Conservation (phyloP, 495 filamentous ascomycete genomes). For the Cladorrhinum samala region DNA sequence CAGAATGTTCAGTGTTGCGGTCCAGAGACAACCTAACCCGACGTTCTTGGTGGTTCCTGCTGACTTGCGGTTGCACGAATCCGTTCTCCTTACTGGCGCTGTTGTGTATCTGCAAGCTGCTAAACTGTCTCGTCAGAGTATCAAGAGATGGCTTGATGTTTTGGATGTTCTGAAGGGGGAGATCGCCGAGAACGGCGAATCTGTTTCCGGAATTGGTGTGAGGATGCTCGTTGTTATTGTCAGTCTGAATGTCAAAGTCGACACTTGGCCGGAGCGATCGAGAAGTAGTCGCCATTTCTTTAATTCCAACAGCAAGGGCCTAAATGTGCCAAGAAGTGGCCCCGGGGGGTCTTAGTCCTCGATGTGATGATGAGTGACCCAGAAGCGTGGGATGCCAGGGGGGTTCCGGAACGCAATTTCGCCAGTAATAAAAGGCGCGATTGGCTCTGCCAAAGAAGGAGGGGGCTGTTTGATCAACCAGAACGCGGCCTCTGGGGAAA, state of each 20-base stretch:
- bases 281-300: slow-evolving; percentile 22
- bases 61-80: slow-evolving; percentile 4
- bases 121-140: slow-evolving; percentile 22
- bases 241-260: slow-evolving; percentile 21
- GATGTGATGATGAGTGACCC: slow-evolving; percentile 1
- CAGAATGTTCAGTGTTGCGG: background rate
- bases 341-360: slow-evolving; percentile 9
- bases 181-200: slow-evolving; percentile 24
- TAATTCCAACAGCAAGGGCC: slow-evolving; percentile 15
- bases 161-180: slow-evolving; percentile 28
- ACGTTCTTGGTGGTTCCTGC: background rate
- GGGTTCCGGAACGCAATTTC: slow-evolving; percentile 26
- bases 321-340: slow-evolving; percentile 22
- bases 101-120: slow-evolving; percentile 26
- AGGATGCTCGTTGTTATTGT: slow-evolving; percentile 7
- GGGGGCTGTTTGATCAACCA: slow-evolving; percentile 23
- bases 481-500: slow-evolving; percentile 14
- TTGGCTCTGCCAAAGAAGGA: slow-evolving; percentile 11
- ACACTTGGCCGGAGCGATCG: slow-evolving; percentile 11
- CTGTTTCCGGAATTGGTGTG: slow-evolving; percentile 11
- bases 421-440: slow-evolving; percentile 24
- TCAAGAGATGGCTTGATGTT: slow-evolving; percentile 26
- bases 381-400: slow-evolving; percentile 11
- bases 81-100: slow-evolving; percentile 20
- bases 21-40: slow-evolving; percentile 10